Percentiles rank a stretch among this genome's conserved stretches.
These are phyloP conservation scores for Miscanthus sacchariflorus DNA, from an alignment of 202 grass and related monocot species.

Conservation along the genomic window DNA sequence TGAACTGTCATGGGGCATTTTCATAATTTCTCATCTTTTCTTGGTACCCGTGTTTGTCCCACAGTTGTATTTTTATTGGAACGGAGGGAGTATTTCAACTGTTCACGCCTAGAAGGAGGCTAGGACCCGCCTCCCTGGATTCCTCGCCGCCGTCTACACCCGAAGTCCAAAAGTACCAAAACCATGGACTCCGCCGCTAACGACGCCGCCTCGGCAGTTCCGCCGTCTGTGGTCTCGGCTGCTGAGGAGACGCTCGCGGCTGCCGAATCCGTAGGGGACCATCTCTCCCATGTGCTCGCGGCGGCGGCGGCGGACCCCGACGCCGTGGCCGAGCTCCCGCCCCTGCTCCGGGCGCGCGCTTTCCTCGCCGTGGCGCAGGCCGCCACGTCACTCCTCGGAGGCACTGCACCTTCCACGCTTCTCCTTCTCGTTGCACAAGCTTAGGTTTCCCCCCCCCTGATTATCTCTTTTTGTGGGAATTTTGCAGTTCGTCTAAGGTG, in stretches of 20 bases:
- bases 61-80: too few relatives aligned
- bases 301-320: constrained; percentile 60
- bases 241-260: constrained; percentile 67
- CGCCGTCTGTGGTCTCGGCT: constrained; percentile 52
- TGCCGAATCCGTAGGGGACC: constrained; percentile 56
- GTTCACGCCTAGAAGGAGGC: too few relatives aligned
- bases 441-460: not conserved
- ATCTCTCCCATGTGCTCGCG: constrained; percentile 69
- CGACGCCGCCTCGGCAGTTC: constrained; percentile 48
- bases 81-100: too few relatives aligned
- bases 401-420: constrained; percentile 34
- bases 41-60: too few relatives aligned
- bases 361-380: constrained; percentile 79
- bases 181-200: constrained; percentile 42
- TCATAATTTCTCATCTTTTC: too few relatives aligned
- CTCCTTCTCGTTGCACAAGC: not conserved
- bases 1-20: too few relatives aligned
- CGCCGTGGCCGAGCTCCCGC: constrained; percentile 70
- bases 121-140: not conserved
- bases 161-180: not conserved
- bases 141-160: constrained; percentile 28
- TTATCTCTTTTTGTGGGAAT: not conserved
- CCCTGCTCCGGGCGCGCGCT: constrained; percentile 65
- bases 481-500: constrained; percentile 80
- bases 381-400: constrained; percentile 64